These are phyloP conservation scores for Closterium sp. DNA, from an alignment of 139 green algal genomes.

Conservation along the genomic window DNA sequence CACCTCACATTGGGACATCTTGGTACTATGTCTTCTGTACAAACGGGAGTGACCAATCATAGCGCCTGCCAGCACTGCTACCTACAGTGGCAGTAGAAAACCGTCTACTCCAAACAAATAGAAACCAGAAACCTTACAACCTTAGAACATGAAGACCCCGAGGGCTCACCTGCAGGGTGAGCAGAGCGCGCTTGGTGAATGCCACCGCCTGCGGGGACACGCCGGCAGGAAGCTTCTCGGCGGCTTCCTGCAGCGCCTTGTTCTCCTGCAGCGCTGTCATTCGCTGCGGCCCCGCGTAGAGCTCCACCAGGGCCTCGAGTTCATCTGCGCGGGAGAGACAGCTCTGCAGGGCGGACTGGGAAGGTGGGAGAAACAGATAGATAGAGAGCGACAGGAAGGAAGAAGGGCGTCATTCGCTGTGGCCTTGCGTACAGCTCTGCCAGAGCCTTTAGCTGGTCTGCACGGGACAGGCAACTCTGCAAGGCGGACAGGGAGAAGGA, in stretches of 20 bases:
- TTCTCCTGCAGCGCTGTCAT: neutral
- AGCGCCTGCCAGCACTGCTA: too few species aligned
- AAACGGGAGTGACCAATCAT: too few species aligned
- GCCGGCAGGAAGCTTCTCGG: neutral
- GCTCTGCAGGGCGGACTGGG: neutral
- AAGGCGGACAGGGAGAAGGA: neutral
- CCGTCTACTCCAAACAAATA: too few species aligned
- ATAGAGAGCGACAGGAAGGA: too few species aligned
- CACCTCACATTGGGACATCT: too few species aligned
- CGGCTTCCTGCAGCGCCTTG: neutral
- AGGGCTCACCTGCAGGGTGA: slow-evolving; percentile 14
- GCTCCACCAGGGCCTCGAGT: neutral
- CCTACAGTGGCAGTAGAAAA: too few species aligned
- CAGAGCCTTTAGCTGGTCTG: neutral
- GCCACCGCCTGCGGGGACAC: neutral
- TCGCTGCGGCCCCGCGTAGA: neutral
- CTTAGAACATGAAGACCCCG: too few species aligned
- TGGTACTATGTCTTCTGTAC: too few species aligned
- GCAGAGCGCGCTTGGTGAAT: slow-evolving; percentile 1
- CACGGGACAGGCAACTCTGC: neutral
- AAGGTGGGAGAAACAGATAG: too few species aligned
- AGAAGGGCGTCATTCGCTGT: neutral
- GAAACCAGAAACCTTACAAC: too few species aligned
- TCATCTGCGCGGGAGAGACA: neutral
- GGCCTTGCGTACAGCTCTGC: neutral